phyloP scores from a whole-genome alignment of 108 stramenopile genomes.

The Chaetoceros muelleri region DNA sequence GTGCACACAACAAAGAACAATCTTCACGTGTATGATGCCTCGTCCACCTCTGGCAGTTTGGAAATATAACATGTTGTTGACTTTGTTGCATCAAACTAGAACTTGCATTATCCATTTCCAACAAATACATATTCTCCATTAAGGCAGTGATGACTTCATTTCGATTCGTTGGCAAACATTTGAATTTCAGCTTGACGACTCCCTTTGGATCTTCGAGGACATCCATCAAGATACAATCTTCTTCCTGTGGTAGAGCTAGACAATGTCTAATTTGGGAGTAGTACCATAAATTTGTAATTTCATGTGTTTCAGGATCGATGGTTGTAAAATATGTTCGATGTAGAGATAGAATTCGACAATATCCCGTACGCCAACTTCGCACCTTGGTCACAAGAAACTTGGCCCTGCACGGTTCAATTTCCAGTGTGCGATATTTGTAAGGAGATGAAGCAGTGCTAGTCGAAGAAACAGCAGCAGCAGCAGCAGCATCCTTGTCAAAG shows the following conservation, averaged over 20 bases:
- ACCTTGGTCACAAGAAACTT: conserved; percentile 52
- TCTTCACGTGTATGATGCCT: conserved; percentile 28
- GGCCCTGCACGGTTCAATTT: not conserved
- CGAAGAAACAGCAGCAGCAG: no score
- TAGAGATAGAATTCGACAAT: conserved; percentile 34
- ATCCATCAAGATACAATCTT: conserved; percentile 30
- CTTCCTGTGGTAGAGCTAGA: conserved; percentile 25
- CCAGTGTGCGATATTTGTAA: not conserved
- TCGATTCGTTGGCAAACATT: conserved; percentile 33
- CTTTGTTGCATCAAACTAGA: not conserved
- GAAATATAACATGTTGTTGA: conserved; percentile 1
- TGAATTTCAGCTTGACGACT: conserved; percentile 50
- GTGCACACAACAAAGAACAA: conserved; percentile 20
- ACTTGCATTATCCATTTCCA: not conserved
- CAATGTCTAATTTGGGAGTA: conserved; percentile 25
- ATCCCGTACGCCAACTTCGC: conserved; percentile 54
- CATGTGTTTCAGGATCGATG: conserved; percentile 34
- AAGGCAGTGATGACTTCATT: conserved; percentile 26
- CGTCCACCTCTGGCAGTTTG: conserved; percentile 17
- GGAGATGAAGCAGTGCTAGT: no score
- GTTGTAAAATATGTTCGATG: conserved; percentile 37
- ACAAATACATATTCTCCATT: conserved; percentile 13
- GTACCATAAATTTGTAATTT: conserved; percentile 48
- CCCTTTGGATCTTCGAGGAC: conserved; percentile 7
- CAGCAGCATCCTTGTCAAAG: not conserved